Evolutionary conservation across 495 filamentous ascomycete genomes (phyloP), one percentile per base, ranked within the genome.

Genomic region (Amniculicola lignicola): DNA sequence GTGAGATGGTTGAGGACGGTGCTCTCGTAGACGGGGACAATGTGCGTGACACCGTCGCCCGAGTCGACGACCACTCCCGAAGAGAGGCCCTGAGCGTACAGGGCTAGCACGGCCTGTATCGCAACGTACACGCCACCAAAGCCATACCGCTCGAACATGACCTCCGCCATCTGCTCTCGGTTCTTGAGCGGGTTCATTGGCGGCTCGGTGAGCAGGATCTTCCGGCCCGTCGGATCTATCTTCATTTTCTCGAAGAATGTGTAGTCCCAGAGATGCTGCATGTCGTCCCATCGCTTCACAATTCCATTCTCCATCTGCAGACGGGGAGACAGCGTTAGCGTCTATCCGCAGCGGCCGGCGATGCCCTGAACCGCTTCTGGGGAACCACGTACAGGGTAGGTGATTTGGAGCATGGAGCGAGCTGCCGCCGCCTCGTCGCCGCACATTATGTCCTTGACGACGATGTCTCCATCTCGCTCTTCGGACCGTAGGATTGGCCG

Each of bases 381-480:
- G 11, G 25, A 42, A 61, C 51, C 33, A 37, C 78, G 65, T 81
- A 88, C 85, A 64, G 93, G 93, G 72, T 97, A 97, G 69, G 83
- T 91, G 64, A 99, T 93, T 68, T 99, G 94, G 46, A 99, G 82
- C 89, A 95, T 94, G 51, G 88, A 92, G 61, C 93, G 82, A 58
- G 92, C 93, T 23, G 89, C 90, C 10, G 93, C 90, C 23, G 93
- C 93, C 75, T 99, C 93, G 75, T 99, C 94, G 62, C 93, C 93
- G 77, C 90, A 95, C 93, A 99, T 99, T 66, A 99, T 96, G 78
- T 99, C 93, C 79, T 96, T 96, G 69, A 99, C 88, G 57, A 91
- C 77, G 61, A 88, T 80, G 67, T 87, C 85, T 54, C 58, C 83
- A 64, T 77, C 72, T 67, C 83, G 79, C 72, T 99, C 93, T 75